Conservation (phyloP, 2,329 filamentous ascomycete species). For the Paramyrothecium sp. region DNA sequence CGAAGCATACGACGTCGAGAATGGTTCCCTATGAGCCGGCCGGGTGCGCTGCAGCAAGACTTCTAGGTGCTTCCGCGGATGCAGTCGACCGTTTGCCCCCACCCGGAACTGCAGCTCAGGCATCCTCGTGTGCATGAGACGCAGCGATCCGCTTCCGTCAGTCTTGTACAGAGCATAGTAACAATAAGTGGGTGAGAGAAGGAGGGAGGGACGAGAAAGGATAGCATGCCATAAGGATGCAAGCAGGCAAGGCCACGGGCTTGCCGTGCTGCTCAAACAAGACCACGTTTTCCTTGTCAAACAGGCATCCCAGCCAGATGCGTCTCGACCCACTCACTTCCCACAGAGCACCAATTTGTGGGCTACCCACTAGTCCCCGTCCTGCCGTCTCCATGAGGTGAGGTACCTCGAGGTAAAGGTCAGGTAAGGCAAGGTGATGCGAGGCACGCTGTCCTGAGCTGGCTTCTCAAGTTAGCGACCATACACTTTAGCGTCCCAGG, state of each 20-base stretch:
- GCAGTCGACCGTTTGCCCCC: neutral
- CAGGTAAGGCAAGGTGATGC: too few species aligned
- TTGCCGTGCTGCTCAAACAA: neutral
- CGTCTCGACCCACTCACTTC: neutral
- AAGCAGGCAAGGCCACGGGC: too few species aligned
- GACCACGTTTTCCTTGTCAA: neutral
- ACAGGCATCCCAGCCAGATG: neutral
- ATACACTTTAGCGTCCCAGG: too few species aligned
- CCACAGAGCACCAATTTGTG: neutral
- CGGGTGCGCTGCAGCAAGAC: too few species aligned
- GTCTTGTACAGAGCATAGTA: too few species aligned
- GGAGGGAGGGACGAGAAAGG: too few species aligned
- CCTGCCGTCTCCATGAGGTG: neutral
- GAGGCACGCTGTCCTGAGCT: neutral
- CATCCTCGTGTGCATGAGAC: neutral
- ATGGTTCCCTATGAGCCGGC: too few species aligned
- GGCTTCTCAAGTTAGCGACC: neutral
- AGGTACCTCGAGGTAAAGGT: too few species aligned
- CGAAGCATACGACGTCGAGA: too few species aligned
- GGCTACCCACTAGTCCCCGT: neutral
- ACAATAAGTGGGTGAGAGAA: too few species aligned
- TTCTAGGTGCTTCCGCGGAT: neutral
- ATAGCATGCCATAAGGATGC: too few species aligned
- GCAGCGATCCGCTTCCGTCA: neutral
- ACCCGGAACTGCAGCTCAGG: neutral